Base-by-base conservation (phyloP, 306 rosid genomes). In the Vicia sativa region DNA sequence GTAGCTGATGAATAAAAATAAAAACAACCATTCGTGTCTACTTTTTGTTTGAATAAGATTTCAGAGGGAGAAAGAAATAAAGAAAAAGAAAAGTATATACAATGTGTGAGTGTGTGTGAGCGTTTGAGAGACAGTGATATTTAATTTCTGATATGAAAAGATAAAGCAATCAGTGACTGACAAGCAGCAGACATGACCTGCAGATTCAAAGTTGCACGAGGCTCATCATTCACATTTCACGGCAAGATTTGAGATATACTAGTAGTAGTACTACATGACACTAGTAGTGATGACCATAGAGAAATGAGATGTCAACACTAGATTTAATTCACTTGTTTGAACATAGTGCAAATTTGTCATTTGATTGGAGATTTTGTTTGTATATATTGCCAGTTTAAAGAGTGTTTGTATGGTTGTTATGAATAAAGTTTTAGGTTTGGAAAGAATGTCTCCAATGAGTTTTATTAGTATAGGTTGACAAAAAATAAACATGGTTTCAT, bases 161-260 rank as follows among this genome's bases (percentile, higher is more conserved):
- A n/a, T 42, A 5, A 39, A 64, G 49, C 31, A 13, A 52, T 65
- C 37, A 73, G 37, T 6, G 19, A 45, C 52, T 45, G 52, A 7
- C 52, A 45, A 2, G 52, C 8, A 8, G 12, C 63, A 73, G 45
- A 19, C 62, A 58, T 56, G 38, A 44, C 21, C 44, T 43, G 2
- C 37, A 18, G 59, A 42, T 43, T 73, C 44, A 26, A 52, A 38
- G 56, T 72, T 25, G 4, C 42, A 58, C 62, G 79, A 58, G 79
- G 62, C 71, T 64, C 13, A 52, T 46, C 66, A 28, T 29, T 58
- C 68, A 56, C 78, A n/a, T n/a, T n/a, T 73, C 68, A 56, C 79
- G 73, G 3, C 38, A 44, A n/a, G 3, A 12, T 43, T 43, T 43
- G 15, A 6, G 15, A 34, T 34, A 5, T 34, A 34, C 38, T 7